A percentile compares a stretch with the other conserved stretches of the same genome.
phyloP scores from a whole-genome alignment of 164 flowering plant genomes.

The Litsea cubeba region DNA sequence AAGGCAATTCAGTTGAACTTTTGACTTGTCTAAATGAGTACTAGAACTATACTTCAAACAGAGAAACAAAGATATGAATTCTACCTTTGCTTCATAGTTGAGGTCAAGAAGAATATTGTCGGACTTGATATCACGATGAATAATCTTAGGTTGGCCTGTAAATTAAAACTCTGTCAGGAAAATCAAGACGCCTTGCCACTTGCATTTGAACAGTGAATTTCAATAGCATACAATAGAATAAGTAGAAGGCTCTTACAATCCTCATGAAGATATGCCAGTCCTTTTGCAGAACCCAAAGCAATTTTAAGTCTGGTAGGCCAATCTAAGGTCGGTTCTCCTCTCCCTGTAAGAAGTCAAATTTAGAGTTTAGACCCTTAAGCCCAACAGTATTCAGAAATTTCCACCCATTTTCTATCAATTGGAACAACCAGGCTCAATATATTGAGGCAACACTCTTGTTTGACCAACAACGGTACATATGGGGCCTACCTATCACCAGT shows the following conservation, averaged over 20 bases:
- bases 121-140: conserved; percentile 93
- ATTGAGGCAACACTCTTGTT: too few species aligned
- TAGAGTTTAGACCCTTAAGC: not conserved
- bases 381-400: not conserved
- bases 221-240: not conserved
- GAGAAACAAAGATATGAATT: not conserved
- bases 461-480: too few species aligned
- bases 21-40: too few species aligned
- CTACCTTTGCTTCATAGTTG: conserved; percentile 87
- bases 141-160: conserved; percentile 88
- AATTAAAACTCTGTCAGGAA: not conserved
- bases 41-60: not conserved
- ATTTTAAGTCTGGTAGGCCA: conserved; percentile 11
- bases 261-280: conserved; percentile 17
- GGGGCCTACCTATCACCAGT: too few species aligned
- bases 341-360: conserved; percentile 5
- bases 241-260: conserved; percentile 7
- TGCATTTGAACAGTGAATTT: conserved; percentile 3
- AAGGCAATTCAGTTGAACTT: too few species aligned
- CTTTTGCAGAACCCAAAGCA: conserved; percentile 15
- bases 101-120: conserved; percentile 83
- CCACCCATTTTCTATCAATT: not conserved
- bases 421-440: too few species aligned
- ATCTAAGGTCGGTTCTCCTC: conserved; percentile 6
- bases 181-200: not conserved